phyloP scores from a whole-genome alignment of 805 yeast genomes.

The Sungouiozyma ichnusensis region DNA sequence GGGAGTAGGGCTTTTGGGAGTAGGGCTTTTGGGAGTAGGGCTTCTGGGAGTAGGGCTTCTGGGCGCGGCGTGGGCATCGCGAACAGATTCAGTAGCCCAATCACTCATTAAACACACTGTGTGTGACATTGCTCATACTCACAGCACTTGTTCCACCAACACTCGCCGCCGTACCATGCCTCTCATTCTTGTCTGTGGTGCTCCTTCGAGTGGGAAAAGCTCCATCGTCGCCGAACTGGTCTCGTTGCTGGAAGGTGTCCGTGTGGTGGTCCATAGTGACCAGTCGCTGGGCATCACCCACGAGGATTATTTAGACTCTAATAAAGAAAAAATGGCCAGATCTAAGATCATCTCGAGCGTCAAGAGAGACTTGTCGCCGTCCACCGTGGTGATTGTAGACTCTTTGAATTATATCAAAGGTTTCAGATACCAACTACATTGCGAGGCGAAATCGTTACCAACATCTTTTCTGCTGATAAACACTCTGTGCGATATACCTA shows the following conservation, averaged over 20 bases:
- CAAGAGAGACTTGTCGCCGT: conserved; percentile 61
- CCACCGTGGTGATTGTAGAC: conserved; percentile 73
- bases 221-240: conserved; percentile 54
- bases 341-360: conserved; percentile 85
- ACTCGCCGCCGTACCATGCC: conserved; percentile 71
- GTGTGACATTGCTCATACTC: too few species aligned
- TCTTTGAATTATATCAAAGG: conserved; percentile 88
- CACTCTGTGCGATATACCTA: conserved; percentile 55
- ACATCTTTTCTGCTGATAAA: conserved; percentile 81
- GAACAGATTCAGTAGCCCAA: too few species aligned
- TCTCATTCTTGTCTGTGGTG: conserved; percentile 69
- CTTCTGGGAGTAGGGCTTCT: too few species aligned
- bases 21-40: too few species aligned
- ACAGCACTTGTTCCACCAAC: too few species aligned
- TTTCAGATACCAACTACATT: conserved; percentile 83
- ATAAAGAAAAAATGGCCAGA: conserved; percentile 68
- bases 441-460: conserved; percentile 78
- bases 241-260: conserved; percentile 34
- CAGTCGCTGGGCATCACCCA: conserved; percentile 66
- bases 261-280: conserved; percentile 63
- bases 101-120: too few species aligned
- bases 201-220: conserved; percentile 78
- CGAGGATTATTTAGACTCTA: conserved; percentile 57
- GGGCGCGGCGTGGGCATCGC: too few species aligned
- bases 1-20: too few species aligned